Conservation (phyloP, 495 filamentous ascomycete genomes). For the Penicillium ochrochloron region DNA sequence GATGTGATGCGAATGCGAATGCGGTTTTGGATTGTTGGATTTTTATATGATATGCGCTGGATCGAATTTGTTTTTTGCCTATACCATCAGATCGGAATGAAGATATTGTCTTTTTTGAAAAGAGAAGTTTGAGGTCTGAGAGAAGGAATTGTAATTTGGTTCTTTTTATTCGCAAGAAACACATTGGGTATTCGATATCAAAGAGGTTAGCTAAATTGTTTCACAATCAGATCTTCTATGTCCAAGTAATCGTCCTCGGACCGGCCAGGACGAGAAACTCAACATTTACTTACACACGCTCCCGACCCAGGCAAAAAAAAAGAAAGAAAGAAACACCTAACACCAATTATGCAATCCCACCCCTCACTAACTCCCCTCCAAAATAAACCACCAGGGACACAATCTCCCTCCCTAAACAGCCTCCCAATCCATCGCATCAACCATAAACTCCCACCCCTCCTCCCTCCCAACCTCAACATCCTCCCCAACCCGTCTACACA, state of each 20-base stretch:
- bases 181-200: not conserved
- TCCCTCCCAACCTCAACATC: conserved; percentile 24
- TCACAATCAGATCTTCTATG: not conserved
- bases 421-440: conserved; percentile 71
- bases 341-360: conserved; percentile 14
- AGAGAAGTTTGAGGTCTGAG: not conserved
- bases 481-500: conserved; percentile 24
- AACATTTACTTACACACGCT: not conserved
- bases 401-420: conserved; percentile 39
- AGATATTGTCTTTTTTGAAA: conserved; percentile 16
- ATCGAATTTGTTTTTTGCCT: conserved; percentile 24
- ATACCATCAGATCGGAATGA: conserved; percentile 24
- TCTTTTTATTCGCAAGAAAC: not conserved
- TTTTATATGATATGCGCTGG: conserved; percentile 20
- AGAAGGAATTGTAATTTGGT: not conserved
- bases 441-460: conserved; percentile 62
- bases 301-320: not conserved
- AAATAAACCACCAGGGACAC: too few relatives aligned
- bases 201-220: not conserved
- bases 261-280: not conserved
- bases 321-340: not conserved
- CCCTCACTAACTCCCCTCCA: not conserved
- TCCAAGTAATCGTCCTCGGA: not conserved
- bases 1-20: not conserved
- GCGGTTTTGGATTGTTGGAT: conserved; percentile 12